phyloP scores from a whole-genome alignment of 352 stramenopile species.

The Globisporangium orthogonon region DNA sequence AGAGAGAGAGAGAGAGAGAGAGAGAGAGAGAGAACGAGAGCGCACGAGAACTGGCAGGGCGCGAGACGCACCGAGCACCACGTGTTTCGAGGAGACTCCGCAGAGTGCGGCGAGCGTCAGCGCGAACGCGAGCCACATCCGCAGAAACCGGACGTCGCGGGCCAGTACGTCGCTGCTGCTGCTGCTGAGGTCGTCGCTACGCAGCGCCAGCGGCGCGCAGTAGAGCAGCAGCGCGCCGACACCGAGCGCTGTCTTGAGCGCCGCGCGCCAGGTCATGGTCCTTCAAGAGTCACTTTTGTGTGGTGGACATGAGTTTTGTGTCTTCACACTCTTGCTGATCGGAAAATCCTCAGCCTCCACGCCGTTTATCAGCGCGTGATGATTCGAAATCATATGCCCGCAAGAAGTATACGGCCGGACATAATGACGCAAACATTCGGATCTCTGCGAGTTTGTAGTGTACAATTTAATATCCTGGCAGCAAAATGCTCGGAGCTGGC shows the following conservation, averaged over 20 bases:
- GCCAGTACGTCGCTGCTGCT: neutral
- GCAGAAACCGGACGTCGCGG: constrained; percentile 9
- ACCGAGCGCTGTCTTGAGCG: constrained; percentile 1
- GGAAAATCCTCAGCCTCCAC: too few relatives aligned
- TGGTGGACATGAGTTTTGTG: too few relatives aligned
- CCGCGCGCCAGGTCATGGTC: neutral
- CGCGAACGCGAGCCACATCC: constrained; percentile 15
- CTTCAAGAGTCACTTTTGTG: too few relatives aligned
- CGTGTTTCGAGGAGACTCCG: constrained; percentile 7
- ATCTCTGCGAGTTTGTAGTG: neutral
- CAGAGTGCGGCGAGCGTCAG: constrained; percentile 11
- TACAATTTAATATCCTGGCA: neutral
- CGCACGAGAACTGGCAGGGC: too few relatives aligned
- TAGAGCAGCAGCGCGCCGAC: constrained; percentile 8
- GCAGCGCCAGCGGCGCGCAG: constrained; percentile 8
- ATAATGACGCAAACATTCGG: neutral
- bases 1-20: too few relatives aligned
- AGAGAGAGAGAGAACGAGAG: too few relatives aligned
- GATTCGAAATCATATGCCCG: too few relatives aligned
- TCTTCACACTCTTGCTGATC: too few relatives aligned
- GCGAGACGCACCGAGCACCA: constrained; percentile 8
- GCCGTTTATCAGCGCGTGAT: too few relatives aligned
- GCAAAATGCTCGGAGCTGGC: neutral
- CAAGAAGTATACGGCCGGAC: neutral
- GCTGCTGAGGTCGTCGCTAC: neutral